Percentiles rank a stretch among this genome's conserved stretches.
These are phyloP conservation scores for Colletotrichum costaricense DNA, from an alignment of 2,329 filamentous ascomycete species.

Conservation along the genomic window DNA sequence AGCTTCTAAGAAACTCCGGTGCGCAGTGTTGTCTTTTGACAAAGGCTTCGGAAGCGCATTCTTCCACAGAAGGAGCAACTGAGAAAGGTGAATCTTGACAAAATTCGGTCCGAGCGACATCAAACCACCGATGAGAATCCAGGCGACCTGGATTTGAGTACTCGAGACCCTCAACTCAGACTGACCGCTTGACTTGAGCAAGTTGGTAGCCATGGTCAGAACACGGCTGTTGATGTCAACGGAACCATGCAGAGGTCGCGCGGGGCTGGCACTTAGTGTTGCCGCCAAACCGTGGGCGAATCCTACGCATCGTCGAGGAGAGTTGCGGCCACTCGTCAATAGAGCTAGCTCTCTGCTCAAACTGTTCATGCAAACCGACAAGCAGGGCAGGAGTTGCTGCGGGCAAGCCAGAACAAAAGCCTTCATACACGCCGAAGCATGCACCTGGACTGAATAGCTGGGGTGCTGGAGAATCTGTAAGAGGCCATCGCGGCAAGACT, in stretches of 20 bases:
- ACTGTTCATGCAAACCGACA: conserved; percentile 97
- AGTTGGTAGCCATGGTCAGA: conserved; percentile 87
- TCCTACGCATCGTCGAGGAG: conserved; percentile 85
- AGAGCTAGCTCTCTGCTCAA: conserved; percentile 86
- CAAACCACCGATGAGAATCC: conserved; percentile 94
- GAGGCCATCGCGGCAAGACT: conserved; percentile 85
- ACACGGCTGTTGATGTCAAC: conserved; percentile 95
- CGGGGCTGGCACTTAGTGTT: conserved; percentile 87
- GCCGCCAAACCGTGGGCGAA: conserved; percentile 93
- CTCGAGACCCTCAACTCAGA: conserved; percentile 91
- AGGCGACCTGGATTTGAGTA: conserved; percentile 96
- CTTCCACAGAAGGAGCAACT: conserved; percentile 94
- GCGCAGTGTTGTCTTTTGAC: conserved; percentile 89
- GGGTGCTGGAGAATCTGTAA: conserved; percentile 93
- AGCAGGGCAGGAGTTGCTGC: conserved; percentile 88
- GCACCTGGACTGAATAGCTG: conserved; percentile 95
- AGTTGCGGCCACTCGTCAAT: conserved; percentile 79
- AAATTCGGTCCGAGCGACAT: conserved; percentile 98
- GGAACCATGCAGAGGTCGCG: conserved; percentile 91
- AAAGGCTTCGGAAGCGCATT: conserved; percentile 95
- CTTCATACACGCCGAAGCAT: conserved; percentile 87
- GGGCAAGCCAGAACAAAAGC: conserved; percentile 91
- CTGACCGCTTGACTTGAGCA: conserved; percentile 92
- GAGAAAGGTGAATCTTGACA: conserved; percentile 97
- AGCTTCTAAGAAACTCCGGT: conserved; percentile 86